Evolutionary conservation across 192 early-diverging fungal species (phyloP), one percentile per base, ranked within the genome.

Genomic region (Entomortierella beljakovae): DNA sequence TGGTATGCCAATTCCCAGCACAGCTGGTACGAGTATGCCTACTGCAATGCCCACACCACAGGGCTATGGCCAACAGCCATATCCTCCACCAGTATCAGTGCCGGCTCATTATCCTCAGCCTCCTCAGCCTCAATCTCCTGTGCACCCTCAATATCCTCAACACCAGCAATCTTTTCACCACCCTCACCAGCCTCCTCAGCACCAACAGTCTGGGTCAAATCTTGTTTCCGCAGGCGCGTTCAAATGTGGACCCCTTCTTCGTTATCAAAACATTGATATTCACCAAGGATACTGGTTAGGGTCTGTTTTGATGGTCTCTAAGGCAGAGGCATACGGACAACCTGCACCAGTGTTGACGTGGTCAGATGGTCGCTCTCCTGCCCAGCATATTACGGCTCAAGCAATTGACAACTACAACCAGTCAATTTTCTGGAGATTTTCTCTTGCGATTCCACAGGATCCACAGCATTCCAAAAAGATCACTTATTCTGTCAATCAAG

Each of bases 361-460:
- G 73, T 57, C 59, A 2, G 65, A 72, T 10, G 56, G 76, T 5
- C 59, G 51, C 4, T 35, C 37, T 9, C 26, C 51, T 3, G 50
- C 69, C 6, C 52, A 71, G n/a, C 32, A 61, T 13, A 61, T 69
- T 9, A 65, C 57, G 3, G 81, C 51, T 20, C 63, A 79, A 20
- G 48, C 56, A 0, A 49, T 89, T 67, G 90, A 93, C 80, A 83
- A 59, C n/a, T 90, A 81, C 77, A 80, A 87, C 57, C 82, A 84
- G 54, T 85, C 89, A 9, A 73, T 76, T 59, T 93, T 93, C 70
- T 93, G 88, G 83, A 83, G 90, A 9, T 88, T 89, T 56, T 74
- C 84, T 34, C 80, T 93, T 26, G 63, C 64, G 23, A 80, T 93
- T 3, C 81, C 72, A 28, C 74, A 90, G 49, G 77, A 81, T 9